Base-by-base conservation (phyloP, 2,329 filamentous ascomycete genomes). In the Aureobasidium musti region DNA sequence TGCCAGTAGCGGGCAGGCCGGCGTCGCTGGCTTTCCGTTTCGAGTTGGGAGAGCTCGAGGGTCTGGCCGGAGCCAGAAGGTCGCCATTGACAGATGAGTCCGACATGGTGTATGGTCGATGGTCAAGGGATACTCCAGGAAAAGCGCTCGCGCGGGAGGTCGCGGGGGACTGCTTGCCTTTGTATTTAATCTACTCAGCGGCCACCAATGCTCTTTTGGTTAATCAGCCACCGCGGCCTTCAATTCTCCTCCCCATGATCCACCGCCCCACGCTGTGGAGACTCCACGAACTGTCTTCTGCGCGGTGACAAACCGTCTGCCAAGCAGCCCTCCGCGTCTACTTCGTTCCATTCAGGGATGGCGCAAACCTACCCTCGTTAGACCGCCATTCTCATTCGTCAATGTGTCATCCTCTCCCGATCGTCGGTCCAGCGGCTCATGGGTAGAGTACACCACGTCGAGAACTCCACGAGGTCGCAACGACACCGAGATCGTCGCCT, bases 1-100 rank as follows among this genome's bases (percentile, higher is more conserved):
- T 76, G 68, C 78, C 76, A 72, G 78, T 77, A 69, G 79, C 79
- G 64, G 83, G 80, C 52, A 88, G 77, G 33, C 84, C 84, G 30
- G 85, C 85, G 67, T 81, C 78, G 47, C 83, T 81, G 50, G 83
- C 82, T 72, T 86, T 87, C 69, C 86, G 82, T 77, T 88, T 88
- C 80, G 85, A 69, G 82, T 37, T 30, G 23, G 67, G 64, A 26
- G 56, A 53, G 43, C 45, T 50, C 45, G 65, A 43, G 30, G 23
- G 33, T 33, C 43, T 47, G 56, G 56, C 56, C 19, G 37, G n/a
- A 21, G 66, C 50, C 5, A 37, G 19, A 2, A 30, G 37, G 41
- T 67, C 66, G 30, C 66, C 59, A 64, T 64, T 67, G 57, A 56
- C 41, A 41, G 66, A 63, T n/a, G 57, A 57, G 41, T 67, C 66